Conservation (phyloP, 768 basidiomycete genomes). For the Collybia sordida region DNA sequence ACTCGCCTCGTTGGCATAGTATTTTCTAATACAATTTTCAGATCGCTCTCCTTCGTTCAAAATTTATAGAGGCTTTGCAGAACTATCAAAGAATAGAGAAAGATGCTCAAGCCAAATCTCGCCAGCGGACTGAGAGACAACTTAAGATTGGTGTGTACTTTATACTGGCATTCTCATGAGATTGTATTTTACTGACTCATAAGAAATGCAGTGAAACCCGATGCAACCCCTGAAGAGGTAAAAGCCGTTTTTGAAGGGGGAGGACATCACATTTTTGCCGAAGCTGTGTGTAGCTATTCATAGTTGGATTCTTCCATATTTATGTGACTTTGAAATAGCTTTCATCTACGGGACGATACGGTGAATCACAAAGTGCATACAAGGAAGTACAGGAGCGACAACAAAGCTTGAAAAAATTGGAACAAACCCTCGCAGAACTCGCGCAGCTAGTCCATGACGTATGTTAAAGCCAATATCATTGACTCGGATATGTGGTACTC, state of each 20-base stretch:
- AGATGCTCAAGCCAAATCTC: conserved; percentile 62
- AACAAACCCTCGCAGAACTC: conserved; percentile 82
- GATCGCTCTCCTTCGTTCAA: conserved; percentile 60
- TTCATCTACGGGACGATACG: conserved; percentile 76
- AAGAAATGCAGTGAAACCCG: conserved; percentile 66
- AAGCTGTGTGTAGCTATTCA: conserved; percentile 48
- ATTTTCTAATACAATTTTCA: conserved; percentile 20
- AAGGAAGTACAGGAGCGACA: conserved; percentile 89
- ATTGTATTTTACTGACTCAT: no score
- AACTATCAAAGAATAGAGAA: conserved; percentile 77
- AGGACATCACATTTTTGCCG: conserved; percentile 72
- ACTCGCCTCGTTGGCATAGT: not conserved
- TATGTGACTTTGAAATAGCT: conserved; percentile 41
- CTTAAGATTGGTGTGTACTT: conserved; percentile 62
- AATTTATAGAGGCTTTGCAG: conserved; percentile 76
- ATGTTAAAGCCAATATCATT: conserved; percentile 13
- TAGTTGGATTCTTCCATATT: conserved; percentile 2
- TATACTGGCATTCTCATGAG: no score
- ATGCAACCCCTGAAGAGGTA: conserved; percentile 82
- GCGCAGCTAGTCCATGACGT: conserved; percentile 88
- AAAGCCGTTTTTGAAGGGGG: conserved; percentile 66
- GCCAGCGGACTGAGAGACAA: conserved; percentile 70
- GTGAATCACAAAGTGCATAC: conserved; percentile 78
- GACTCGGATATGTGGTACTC: not conserved
- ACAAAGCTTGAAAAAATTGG: conserved; percentile 81